Evolutionary conservation across 2,329 filamentous ascomycete genomes (phyloP), one percentile per base, ranked within the genome.

Genomic region (Stylonectria norvegica): DNA sequence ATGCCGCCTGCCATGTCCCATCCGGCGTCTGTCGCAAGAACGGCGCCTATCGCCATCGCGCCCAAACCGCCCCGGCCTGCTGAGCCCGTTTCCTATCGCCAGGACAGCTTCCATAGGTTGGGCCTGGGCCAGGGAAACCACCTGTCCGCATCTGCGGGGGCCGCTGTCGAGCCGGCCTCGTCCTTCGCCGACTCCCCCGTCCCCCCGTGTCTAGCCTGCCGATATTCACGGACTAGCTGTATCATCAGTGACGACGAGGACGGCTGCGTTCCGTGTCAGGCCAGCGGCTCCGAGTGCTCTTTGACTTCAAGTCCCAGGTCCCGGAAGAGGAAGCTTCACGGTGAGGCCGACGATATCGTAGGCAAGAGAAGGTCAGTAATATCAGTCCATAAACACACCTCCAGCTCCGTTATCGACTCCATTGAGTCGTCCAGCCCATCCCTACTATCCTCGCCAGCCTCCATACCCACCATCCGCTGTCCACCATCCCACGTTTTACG

Each of bases 261-360:
- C 54, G 71, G 76, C 51, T 93, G 88, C 65, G 76, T 88, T 48
- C 74, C 87, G 48, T 94, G 88, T 66, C 83, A 87, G 60, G 81
- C 83, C 61, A 83, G 84, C 65, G 84, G 83, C 56, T 79, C 86
- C 59, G 83, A 88, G 53, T 93, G 87, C 66, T 90, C 87, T 30
- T 81, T 90, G 61, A 74, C 83, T 36, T 81, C 84, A 51, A 88
- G 85, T 62, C 86, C 86, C 17, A 81, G 83, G 58, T 82, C 85
- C 42, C 79, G 87, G 55, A 93, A 93, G 71, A 78, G 88, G 61
- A 91, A 90, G 70, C 68, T 87, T 48, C 79, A 83, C 65, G 75
- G 79, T 57, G 77, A 82, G 55, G 68, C 72, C 59, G 77, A 81
- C 49, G 79, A 83, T 48, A 74, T 70, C 49, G 68, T 70, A 51